phyloP scores from a whole-genome alignment of 305 asterid genomes.

The Stenogyne calaminthoides region DNA sequence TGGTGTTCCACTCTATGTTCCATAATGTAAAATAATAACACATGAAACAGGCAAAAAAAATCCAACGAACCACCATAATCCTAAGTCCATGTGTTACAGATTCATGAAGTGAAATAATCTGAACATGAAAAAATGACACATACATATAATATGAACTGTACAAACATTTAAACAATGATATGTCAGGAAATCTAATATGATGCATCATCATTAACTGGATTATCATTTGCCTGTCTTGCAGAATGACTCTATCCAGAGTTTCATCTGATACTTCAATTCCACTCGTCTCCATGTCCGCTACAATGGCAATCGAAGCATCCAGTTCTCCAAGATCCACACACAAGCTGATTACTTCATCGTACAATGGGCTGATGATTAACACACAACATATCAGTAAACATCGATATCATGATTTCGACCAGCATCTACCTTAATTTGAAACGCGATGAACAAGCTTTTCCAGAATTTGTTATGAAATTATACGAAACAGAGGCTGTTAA shows the following conservation, averaged over 20 bases:
- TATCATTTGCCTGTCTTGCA: conserved; percentile 63
- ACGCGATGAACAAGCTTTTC: background rate
- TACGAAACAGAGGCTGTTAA: conserved; percentile 9
- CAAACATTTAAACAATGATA: conserved; percentile 14
- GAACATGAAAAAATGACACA: too few relatives aligned
- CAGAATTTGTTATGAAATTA: background rate
- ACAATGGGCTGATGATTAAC: conserved; percentile 58
- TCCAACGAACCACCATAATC: too few relatives aligned
- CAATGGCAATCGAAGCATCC: conserved; percentile 92
- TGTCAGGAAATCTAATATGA: conserved; percentile 29
- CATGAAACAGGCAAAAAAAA: too few relatives aligned
- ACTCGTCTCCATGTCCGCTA: conserved; percentile 87
- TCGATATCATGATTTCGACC: background rate
- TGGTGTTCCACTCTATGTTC: too few relatives aligned
- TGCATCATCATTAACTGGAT: conserved; percentile 37
- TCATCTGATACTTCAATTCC: conserved; percentile 90
- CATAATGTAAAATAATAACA: too few relatives aligned
- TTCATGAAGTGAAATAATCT: too few relatives aligned
- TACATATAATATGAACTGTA: too few relatives aligned
- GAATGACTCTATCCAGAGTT: conserved; percentile 90
- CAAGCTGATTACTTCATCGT: conserved; percentile 73
- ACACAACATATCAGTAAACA: conserved; percentile 15
- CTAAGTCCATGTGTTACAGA: too few relatives aligned
- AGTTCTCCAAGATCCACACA: conserved; percentile 94
- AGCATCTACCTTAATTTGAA: background rate